Conservation (phyloP, 177 flowering plant genomes). For the Telopea speciosissima region DNA sequence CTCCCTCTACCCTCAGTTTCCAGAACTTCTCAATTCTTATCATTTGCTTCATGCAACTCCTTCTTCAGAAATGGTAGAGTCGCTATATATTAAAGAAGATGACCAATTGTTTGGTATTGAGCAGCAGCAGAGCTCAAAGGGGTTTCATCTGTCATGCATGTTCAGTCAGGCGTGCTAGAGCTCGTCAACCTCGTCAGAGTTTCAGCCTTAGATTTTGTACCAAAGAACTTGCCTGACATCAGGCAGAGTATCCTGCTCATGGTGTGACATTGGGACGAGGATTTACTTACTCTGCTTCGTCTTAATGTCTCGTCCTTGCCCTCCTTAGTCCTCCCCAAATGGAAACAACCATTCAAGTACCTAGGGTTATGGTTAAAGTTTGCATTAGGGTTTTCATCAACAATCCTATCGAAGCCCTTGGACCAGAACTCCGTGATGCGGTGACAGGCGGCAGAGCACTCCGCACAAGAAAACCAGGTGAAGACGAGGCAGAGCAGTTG, state of each 20-base stretch:
- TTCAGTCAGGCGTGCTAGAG: slow-evolving; percentile 90
- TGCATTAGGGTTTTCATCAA: too few relatives aligned
- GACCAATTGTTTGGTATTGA: slow-evolving; percentile 18
- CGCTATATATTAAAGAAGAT: slow-evolving; percentile 6
- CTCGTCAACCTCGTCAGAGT: slow-evolving; percentile 80
- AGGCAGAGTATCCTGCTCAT: slow-evolving; percentile 41
- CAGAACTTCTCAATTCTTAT: background rate
- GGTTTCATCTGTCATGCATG: slow-evolving; percentile 50
- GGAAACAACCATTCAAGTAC: too few relatives aligned
- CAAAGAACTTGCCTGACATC: slow-evolving; percentile 75
- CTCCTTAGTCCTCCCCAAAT: too few relatives aligned
- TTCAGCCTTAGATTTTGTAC: slow-evolving; percentile 70
- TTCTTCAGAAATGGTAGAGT: slow-evolving; percentile 17
- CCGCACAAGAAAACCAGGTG: too few relatives aligned
- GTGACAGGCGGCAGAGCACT: too few relatives aligned
- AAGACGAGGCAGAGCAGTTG: too few relatives aligned
- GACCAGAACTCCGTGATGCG: too few relatives aligned
- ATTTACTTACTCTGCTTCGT: too few relatives aligned
- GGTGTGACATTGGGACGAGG: too few relatives aligned
- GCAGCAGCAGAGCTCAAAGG: slow-evolving; percentile 20
- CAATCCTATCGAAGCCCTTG: too few relatives aligned
- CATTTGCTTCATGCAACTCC: slow-evolving; percentile 15
- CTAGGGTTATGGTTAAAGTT: too few relatives aligned
- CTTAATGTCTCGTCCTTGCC: too few relatives aligned
- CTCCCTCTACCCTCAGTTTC: slow-evolving; percentile 6